Evolutionary conservation across 306 rosid species (phyloP).

Genomic region (Cicer arietinum): DNA sequence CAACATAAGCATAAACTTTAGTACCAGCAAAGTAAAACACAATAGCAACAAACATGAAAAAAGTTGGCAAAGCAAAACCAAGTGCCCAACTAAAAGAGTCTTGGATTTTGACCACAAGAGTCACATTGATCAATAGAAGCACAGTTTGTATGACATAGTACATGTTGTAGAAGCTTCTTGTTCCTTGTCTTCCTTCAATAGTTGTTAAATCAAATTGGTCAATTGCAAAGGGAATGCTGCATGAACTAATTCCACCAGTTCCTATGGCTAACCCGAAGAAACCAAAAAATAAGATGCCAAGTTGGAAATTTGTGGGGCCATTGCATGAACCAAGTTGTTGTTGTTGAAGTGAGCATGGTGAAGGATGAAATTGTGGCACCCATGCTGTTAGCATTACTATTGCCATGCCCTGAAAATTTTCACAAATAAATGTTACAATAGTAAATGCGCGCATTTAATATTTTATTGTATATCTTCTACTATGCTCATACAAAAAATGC

Average conservation of each 20-base stretch:
- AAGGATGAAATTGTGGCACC: conserved; percentile 62
- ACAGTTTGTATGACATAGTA: conserved; percentile 47
- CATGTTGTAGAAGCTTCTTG: conserved; percentile 52
- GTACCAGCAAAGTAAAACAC: conserved; percentile 52
- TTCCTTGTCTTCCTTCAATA: conserved; percentile 56
- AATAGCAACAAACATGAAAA: conserved; percentile 53
- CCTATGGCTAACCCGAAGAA: conserved; percentile 53
- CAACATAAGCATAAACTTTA: conserved; percentile 41
- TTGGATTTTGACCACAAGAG: conserved; percentile 59
- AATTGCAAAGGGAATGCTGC: conserved; percentile 62
- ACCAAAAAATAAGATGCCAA: conserved; percentile 43
- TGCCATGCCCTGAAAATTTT: conserved; percentile 57
- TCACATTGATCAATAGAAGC: conserved; percentile 43
- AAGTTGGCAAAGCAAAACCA: conserved; percentile 58
- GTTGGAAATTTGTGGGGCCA: conserved; percentile 42
- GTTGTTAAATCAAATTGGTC: conserved; percentile 62
- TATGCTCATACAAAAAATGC: too few species aligned
- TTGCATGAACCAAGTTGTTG: conserved; percentile 34
- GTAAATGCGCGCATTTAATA: too few species aligned
- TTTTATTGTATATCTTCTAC: too few species aligned
- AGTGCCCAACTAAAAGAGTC: conserved; percentile 61
- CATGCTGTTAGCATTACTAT: conserved; percentile 53
- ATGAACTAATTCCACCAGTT: conserved; percentile 64
- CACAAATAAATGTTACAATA: not conserved
- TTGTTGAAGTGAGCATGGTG: conserved; percentile 43